These are phyloP conservation scores for Kodamaea suecica DNA, from an alignment of 1,139 yeast genomes.

Conservation along the genomic window DNA sequence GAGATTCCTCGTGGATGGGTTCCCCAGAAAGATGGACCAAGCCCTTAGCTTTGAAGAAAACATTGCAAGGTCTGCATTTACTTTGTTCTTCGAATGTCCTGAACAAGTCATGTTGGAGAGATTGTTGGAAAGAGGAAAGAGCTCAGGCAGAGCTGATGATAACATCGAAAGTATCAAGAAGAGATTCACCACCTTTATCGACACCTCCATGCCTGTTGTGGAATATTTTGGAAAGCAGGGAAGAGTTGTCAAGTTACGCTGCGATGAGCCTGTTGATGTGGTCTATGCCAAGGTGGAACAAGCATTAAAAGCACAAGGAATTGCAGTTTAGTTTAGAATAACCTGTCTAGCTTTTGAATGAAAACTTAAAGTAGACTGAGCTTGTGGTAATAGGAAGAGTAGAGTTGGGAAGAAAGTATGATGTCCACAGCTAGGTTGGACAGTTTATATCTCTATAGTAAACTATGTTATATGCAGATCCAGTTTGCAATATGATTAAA, in stretches of 20 bases:
- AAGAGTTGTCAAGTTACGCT: slow-evolving; percentile 73
- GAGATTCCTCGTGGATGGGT: slow-evolving; percentile 85
- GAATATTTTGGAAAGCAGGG: slow-evolving; percentile 73
- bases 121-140: slow-evolving; percentile 86
- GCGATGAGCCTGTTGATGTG: slow-evolving; percentile 75
- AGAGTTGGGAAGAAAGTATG: too few species aligned
- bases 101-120: slow-evolving; percentile 84
- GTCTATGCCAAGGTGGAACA: slow-evolving; percentile 71
- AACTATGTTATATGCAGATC: too few species aligned
- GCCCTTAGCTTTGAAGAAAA: slow-evolving; percentile 85
- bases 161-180: slow-evolving; percentile 86
- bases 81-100: slow-evolving; percentile 92
- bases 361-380: neutral
- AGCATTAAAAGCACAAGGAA: slow-evolving; percentile 51
- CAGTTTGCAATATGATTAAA: too few species aligned
- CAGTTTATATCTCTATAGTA: too few species aligned
- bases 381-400: too few species aligned
- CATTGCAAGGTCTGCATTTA: slow-evolving; percentile 72
- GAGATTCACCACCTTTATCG: slow-evolving; percentile 80
- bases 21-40: slow-evolving; percentile 98
- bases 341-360: too few species aligned
- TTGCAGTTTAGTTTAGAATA: too few species aligned
- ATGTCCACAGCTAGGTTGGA: neutral
- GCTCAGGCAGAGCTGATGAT: slow-evolving; percentile 92
- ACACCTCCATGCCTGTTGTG: slow-evolving; percentile 93